phyloP scores from a whole-genome alignment of 2,329 filamentous ascomycete genomes.

The Cryphonectria carpinicola region DNA sequence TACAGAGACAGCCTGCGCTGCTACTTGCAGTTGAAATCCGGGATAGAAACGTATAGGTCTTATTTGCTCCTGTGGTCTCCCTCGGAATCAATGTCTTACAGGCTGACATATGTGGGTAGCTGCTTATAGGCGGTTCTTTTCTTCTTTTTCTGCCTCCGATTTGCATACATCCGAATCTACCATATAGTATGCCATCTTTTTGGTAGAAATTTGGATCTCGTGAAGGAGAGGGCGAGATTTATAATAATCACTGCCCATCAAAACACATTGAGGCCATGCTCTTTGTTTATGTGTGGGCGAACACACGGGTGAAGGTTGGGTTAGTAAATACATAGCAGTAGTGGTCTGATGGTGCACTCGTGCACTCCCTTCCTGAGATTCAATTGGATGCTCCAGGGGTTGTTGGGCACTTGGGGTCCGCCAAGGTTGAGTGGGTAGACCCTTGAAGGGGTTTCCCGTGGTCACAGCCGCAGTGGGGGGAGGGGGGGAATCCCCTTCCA shows the following conservation, averaged over 20 bases:
- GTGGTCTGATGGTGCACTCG: not conserved
- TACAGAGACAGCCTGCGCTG: not conserved
- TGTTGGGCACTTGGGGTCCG: not conserved
- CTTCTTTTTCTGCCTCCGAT: not conserved
- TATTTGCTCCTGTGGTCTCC: not conserved
- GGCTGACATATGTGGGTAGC: not conserved
- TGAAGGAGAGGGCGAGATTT: no score
- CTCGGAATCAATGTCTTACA: not conserved
- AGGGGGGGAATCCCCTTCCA: not conserved
- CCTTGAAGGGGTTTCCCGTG: not conserved
- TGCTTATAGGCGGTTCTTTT: not conserved
- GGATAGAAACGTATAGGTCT: not conserved
- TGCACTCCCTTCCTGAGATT: not conserved
- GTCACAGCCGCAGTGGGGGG: not conserved
- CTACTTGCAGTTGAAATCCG: not conserved
- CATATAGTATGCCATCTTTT: no score
- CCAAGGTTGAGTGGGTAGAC: not conserved
- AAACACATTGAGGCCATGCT: not conserved
- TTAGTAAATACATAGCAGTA: not conserved
- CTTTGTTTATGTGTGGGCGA: no score
- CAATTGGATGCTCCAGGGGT: not conserved
- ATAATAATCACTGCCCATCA: not conserved
- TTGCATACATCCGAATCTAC: no score
- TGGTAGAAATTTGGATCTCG: no score
- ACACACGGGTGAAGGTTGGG: not conserved